Evolutionary conservation across 345 rosid species (phyloP), one percentile per base, ranked within the genome.

Genomic region (Crucihimalaya himalaica): DNA sequence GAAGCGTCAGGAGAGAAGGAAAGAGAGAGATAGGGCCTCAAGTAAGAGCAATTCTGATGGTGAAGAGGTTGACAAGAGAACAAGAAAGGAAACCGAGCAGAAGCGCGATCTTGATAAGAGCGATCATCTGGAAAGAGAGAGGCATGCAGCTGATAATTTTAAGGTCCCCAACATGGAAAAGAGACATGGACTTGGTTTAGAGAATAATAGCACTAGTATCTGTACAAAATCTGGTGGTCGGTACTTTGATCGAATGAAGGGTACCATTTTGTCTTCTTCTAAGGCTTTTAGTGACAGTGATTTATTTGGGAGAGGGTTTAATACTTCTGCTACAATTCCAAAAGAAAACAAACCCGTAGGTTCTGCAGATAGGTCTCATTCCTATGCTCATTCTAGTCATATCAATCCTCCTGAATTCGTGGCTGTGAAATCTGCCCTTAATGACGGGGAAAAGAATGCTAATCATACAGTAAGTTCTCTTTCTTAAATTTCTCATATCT

Each of bases 1-100:
- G 83, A 95, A 81, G 73, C 88, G 88, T 5, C 91, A 86, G 63
- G 97, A 91, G 63, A 88, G 93, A 82, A 94, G 82, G 78, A 94
- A 85, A 84, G 98, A 94, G 25, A 89, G 90, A 80, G 96, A 92
- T 56, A 94, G 76, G 75, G 87, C 86, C 8, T 94, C 97, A 46
- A 87, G 96, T 78, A 94, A 91, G 84, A 89, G 97, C 77, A 92
- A 88, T 70, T 91, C 97, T 13, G 98, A 94, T 81, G 92, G 10
- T 4, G 97, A 94, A 83, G 97, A 94, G 77, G 62, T 86, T 73
- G 98, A 94, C 43, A 94, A 82, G 79, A 84, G 72, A 83, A 77
- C 63, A 5, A 82, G 83, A 57, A 91, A 85, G 70, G 93, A 93
- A 81, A 53, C 81, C 57, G 98, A 84, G 43, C 72, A 76, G 40